These are phyloP conservation scores for Fusarium acutatum DNA, from an alignment of 2,329 filamentous ascomycete species.

Conservation along the genomic window DNA sequence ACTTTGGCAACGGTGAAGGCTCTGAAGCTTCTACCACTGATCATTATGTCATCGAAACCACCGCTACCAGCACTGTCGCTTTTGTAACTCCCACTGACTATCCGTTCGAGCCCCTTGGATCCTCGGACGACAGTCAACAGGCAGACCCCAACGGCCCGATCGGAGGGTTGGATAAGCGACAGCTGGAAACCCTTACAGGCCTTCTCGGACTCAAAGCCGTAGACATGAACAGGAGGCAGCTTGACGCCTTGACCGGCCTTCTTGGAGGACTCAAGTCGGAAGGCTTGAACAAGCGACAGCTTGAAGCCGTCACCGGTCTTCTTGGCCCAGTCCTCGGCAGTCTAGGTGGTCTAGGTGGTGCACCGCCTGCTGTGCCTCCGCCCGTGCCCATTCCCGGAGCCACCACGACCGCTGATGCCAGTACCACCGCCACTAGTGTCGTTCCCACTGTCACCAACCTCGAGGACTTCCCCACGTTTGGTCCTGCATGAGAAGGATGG, in stretches of 20 bases:
- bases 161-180: neutral
- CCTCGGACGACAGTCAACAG: neutral
- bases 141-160: neutral
- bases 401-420: neutral
- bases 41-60: neutral
- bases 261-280: neutral
- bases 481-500: neutral
- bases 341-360: neutral
- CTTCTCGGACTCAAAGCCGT: neutral
- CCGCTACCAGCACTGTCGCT: neutral
- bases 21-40: neutral
- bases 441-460: neutral
- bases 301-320: neutral
- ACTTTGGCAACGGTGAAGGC: neutral
- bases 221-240: neutral
- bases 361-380: neutral
- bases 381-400: neutral
- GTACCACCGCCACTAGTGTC: neutral
- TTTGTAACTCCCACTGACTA: neutral
- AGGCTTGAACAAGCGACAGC: neutral
- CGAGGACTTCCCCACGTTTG: neutral
- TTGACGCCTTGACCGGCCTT: neutral
- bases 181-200: neutral
- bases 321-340: neutral
- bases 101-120: neutral